Evolutionary conservation across 352 stramenopile genomes (phyloP).

Genomic region (Globisporangium camurandrum): DNA sequence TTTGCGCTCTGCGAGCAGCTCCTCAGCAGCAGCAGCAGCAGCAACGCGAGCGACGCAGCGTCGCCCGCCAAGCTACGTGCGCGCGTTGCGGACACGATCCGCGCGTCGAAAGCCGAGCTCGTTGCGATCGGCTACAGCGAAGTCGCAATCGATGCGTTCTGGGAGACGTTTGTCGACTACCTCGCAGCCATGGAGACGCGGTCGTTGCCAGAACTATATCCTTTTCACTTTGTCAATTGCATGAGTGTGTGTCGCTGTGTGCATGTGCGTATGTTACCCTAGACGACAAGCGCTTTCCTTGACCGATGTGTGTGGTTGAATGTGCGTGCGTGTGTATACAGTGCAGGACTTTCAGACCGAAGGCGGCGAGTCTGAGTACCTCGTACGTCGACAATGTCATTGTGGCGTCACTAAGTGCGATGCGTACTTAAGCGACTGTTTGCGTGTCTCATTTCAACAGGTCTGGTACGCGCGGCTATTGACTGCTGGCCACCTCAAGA

Average conservation of each 20-base stretch:
- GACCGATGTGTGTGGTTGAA: conserved; percentile 15
- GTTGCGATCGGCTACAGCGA: conserved; percentile 86
- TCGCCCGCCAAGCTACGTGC: conserved; percentile 20
- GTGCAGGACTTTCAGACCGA: conserved; percentile 83
- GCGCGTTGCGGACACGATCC: conserved; percentile 54
- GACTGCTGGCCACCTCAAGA: conserved; percentile 83
- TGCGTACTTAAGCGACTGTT: neutral
- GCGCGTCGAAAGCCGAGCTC: conserved; percentile 60
- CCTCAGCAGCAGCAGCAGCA: conserved; percentile 12
- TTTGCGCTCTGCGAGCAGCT: conserved; percentile 84
- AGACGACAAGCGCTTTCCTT: conserved; percentile 19
- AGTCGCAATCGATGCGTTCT: conserved; percentile 90
- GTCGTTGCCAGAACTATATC: conserved; percentile 47
- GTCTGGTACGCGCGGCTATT: conserved; percentile 87
- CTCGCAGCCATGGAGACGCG: conserved; percentile 72
- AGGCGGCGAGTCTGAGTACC: conserved; percentile 78
- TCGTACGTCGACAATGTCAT: conserved; percentile 22
- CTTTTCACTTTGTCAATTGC: conserved; percentile 10
- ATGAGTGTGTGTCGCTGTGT: conserved; percentile 13
- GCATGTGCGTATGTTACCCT: conserved; percentile 5
- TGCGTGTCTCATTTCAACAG: conserved; percentile 7
- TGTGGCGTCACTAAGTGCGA: neutral
- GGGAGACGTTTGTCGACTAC: conserved; percentile 90
- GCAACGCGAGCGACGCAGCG: neutral
- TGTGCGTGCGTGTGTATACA: conserved; percentile 30